Evolutionary conservation across 108 stramenopile genomes (phyloP).

Genomic region (Cylindrotheca fusiformis): DNA sequence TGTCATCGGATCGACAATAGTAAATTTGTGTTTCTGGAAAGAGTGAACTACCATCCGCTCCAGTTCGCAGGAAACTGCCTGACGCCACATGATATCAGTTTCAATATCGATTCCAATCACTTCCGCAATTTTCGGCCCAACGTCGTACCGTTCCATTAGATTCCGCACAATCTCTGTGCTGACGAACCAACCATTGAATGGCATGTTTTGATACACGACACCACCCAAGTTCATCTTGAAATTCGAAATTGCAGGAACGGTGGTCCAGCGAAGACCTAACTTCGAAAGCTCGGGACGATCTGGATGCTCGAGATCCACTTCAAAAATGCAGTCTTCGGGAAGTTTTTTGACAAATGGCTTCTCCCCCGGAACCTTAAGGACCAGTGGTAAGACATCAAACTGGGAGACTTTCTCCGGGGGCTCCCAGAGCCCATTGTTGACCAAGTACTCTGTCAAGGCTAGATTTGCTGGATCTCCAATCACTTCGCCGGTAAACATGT

Average conservation of each 20-base stretch:
- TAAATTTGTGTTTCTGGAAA: conserved; percentile 16
- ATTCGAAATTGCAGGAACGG: conserved; percentile 29
- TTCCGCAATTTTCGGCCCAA: background rate
- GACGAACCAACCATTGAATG: conserved; percentile 43
- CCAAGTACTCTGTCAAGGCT: conserved; percentile 14
- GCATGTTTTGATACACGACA: conserved; percentile 19
- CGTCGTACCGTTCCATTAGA: conserved; percentile 21
- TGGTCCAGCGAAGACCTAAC: conserved; percentile 22
- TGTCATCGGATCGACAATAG: conserved; percentile 28
- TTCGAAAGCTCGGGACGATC: conserved; percentile 11
- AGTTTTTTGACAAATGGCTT: conserved; percentile 20
- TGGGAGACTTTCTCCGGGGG: conserved; percentile 16
- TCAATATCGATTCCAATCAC: background rate
- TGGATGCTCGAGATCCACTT: conserved; percentile 29
- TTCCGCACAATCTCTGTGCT: too few species aligned
- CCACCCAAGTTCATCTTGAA: conserved; percentile 25
- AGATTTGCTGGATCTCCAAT: conserved; percentile 37
- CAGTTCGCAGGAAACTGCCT: too few species aligned
- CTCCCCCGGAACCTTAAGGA: conserved; percentile 13
- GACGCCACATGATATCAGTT: too few species aligned
- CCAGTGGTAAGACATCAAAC: conserved; percentile 43
- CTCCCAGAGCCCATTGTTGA: conserved; percentile 19
- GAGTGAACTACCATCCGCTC: conserved; percentile 15
- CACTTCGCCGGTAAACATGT: conserved; percentile 3
- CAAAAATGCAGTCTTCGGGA: conserved; percentile 17